A percentile compares a stretch with the other conserved stretches of the same genome.
Evolutionary conservation across 805 yeast genomes (phyloP).

Genomic region (Candida verbasci): DNA sequence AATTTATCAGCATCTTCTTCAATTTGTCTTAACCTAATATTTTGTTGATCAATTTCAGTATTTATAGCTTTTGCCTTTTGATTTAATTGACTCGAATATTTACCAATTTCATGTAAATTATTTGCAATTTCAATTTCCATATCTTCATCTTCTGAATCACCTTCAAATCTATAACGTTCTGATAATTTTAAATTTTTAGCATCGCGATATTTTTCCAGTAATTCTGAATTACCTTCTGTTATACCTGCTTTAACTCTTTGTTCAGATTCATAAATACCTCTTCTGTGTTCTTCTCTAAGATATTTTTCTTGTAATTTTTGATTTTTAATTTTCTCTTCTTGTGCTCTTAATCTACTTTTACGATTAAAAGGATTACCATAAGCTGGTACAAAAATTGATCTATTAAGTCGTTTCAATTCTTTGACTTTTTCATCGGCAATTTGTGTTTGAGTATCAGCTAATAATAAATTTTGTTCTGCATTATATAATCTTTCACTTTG

Average conservation of each 20-base stretch:
- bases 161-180: slow-evolving; percentile 73
- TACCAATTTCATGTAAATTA: slow-evolving; percentile 75
- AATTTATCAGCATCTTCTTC: slow-evolving; percentile 81
- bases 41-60: slow-evolving; percentile 76
- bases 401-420: slow-evolving; percentile 72
- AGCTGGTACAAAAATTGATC: slow-evolving; percentile 79
- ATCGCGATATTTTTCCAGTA: slow-evolving; percentile 46
- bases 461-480: slow-evolving; percentile 70
- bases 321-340: slow-evolving; percentile 63
- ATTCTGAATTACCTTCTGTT: slow-evolving; percentile 32
- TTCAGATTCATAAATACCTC: slow-evolving; percentile 58
- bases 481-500: slow-evolving; percentile 82
- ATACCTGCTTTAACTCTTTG: slow-evolving; percentile 64
- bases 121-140: slow-evolving; percentile 83
- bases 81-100: slow-evolving; percentile 65
- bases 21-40: slow-evolving; percentile 63
- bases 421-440: slow-evolving; percentile 79
- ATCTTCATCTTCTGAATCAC: slow-evolving; percentile 89
- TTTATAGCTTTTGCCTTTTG: slow-evolving; percentile 69
- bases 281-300: slow-evolving; percentile 57
- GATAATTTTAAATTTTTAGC: slow-evolving; percentile 56
- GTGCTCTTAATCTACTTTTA: slow-evolving; percentile 65
- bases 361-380: slow-evolving; percentile 80
- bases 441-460: slow-evolving; percentile 76
- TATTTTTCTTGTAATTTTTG: slow-evolving; percentile 60